Evolutionary conservation across 2,329 filamentous ascomycete species (phyloP), one percentile per base, ranked within the genome.

Genomic region (Albophoma yamanashiensis): DNA sequence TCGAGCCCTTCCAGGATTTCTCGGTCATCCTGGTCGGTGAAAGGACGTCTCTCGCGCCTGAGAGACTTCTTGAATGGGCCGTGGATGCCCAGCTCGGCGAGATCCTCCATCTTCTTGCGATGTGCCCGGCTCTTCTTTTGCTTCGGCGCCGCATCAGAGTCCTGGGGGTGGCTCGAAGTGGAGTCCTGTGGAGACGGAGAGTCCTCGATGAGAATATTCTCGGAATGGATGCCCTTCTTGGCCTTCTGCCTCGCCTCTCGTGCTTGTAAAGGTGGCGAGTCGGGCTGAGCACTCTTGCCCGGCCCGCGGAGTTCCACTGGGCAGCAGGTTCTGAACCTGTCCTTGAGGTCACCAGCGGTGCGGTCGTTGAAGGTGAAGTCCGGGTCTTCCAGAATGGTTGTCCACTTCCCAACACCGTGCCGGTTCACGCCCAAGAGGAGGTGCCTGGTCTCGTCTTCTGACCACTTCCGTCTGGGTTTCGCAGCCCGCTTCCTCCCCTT

Each of bases 331-430:
- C 85, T 78, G 67, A 87, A 88, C 15, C 85, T 78, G 68, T 88
- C 85, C 68, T 88, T 88, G 57, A 88, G 69, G 66, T 88, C 85
- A 11, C 83, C 83, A 4, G 84, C 82, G 1, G 81, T 82, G 61
- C 85, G 79, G 20, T 78, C 78, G 65, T 86, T 84, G 72, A 88
- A 88, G 14, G 70, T 76, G 67, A 85, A 88, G 50, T 79, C 79
- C 0, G 78, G 71, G 62, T 88, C 85, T 57, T 85, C 82, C 31
- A 87, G 72, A 39, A 88, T 88, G 60, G 77, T 81, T 11, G 82
- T 86, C 85, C 85, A 88, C 65, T 82, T 84, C 43, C 85, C 85
- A 11, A 88, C 81, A 1, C 85, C 85, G 66, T 88, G 79, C 39
- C 82, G 81, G 65, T 79, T 79, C 36, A 87, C 85, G 0, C 84